phyloP scores from a whole-genome alignment of 1,284 basidiomycete genomes.

The Melampsora americana region DNA sequence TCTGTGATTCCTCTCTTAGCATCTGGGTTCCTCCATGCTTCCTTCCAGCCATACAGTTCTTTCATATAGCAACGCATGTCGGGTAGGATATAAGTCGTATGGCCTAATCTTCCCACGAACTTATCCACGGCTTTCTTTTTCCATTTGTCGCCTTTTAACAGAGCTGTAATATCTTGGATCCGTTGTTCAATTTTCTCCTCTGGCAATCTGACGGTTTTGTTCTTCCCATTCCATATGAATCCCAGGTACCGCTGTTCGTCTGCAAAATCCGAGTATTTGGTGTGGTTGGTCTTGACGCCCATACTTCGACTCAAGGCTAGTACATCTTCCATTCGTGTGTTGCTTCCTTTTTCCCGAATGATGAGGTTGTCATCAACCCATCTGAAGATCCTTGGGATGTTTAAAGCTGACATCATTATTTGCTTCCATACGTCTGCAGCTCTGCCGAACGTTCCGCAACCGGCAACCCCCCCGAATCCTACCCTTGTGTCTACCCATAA shows the following conservation, averaged over 20 bases:
- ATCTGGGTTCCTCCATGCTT: not conserved
- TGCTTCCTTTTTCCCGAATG: no score
- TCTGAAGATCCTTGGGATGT: not conserved
- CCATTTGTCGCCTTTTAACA: not conserved
- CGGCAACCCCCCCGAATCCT: not conserved
- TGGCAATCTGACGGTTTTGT: not conserved
- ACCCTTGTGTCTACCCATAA: not conserved
- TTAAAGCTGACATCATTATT: not conserved
- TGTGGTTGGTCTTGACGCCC: no score
- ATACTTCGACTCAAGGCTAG: no score
- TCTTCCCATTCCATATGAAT: no score
- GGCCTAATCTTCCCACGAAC: not conserved
- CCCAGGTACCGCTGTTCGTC: no score
- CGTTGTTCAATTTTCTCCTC: not conserved
- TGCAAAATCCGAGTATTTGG: no score
- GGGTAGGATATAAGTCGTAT: not conserved
- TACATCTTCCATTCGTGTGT: no score
- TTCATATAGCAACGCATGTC: not conserved
- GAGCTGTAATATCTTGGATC: not conserved
- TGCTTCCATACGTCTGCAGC: not conserved
- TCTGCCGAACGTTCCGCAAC: conserved; percentile 2
- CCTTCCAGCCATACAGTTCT: not conserved
- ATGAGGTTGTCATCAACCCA: not conserved
- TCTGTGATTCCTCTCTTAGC: not conserved
- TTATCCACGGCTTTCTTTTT: not conserved